Conservation (phyloP, 177 flowering plant species). For the Vitis hybrid region DNA sequence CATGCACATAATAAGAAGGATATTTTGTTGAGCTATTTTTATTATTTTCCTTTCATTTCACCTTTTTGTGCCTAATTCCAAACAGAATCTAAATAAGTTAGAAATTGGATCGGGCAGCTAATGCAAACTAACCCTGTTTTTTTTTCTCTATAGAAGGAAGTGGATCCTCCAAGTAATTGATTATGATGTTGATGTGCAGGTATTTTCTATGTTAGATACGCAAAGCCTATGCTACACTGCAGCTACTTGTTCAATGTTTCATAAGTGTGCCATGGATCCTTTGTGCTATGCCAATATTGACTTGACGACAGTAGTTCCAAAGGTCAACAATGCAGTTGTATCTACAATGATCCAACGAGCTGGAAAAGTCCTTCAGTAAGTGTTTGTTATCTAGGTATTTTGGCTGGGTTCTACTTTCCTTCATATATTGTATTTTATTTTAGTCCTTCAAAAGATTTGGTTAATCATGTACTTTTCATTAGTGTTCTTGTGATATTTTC, state of each 20-base stretch:
- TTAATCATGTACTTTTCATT: no score
- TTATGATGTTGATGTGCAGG: slow-evolving; percentile 40
- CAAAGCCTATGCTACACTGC: slow-evolving; percentile 74
- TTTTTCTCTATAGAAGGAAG: not conserved
- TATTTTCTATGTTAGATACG: slow-evolving; percentile 85
- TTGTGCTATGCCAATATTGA: slow-evolving; percentile 77
- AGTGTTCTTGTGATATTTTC: not conserved
- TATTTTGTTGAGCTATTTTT: no score
- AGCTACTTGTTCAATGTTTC: slow-evolving; percentile 78
- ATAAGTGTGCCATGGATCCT: slow-evolving; percentile 81
- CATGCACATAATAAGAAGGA: no score
- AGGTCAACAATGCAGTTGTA: slow-evolving; percentile 78
- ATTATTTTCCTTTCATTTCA: no score
- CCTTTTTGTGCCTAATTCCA: no score
- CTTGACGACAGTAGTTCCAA: slow-evolving; percentile 67
- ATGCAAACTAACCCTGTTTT: not conserved
- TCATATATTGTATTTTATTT: not conserved
- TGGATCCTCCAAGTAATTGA: not conserved
- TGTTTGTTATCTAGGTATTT: slow-evolving; percentile 4
- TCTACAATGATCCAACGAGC: slow-evolving; percentile 81
- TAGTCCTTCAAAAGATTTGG: no score
- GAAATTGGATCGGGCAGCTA: no score
- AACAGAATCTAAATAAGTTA: no score
- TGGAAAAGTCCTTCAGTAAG: slow-evolving; percentile 73
- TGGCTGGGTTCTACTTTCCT: not conserved